Conservation (phyloP, 257 asterid genomes). For the Solanum medicagineum region DNA sequence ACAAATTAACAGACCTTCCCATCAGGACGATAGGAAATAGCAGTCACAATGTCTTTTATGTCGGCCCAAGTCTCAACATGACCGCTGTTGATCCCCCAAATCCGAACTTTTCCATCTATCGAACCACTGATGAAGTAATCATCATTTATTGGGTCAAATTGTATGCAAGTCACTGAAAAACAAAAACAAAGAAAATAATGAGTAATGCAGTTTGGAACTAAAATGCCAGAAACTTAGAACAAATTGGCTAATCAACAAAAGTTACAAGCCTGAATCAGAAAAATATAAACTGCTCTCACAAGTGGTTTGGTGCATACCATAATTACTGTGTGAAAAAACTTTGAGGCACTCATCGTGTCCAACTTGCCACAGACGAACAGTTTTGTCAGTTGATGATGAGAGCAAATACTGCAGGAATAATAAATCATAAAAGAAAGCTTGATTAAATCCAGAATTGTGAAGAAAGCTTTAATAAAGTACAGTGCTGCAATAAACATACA, state of each 20-base stretch:
- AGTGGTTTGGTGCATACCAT: conserved; percentile 33
- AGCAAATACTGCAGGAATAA: conserved; percentile 54
- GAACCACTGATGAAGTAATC: conserved; percentile 89
- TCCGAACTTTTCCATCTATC: conserved; percentile 91
- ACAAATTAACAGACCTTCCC: conserved; percentile 47
- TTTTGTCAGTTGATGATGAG: conserved; percentile 78
- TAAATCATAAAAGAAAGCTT: not conserved
- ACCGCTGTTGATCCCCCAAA: conserved; percentile 53
- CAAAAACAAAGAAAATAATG: not conserved
- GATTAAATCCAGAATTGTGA: not conserved
- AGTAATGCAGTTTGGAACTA: not conserved
- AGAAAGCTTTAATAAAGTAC: not conserved
- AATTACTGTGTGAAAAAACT: conserved; percentile 66
- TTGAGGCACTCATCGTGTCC: conserved; percentile 65
- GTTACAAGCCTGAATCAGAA: not conserved
- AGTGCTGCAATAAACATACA: conserved; percentile 33
- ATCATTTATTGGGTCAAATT: conserved; percentile 64
- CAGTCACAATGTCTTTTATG: conserved; percentile 74
- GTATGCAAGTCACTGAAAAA: conserved; percentile 71
- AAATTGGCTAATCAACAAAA: not conserved
- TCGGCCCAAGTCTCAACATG: conserved; percentile 85
- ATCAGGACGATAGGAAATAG: conserved; percentile 75
- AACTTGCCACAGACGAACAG: conserved; percentile 85
- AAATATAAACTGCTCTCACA: not conserved
- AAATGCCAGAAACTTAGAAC: not conserved